phyloP scores from a whole-genome alignment of 2,329 filamentous ascomycete species.

The Colletotrichum truncatum region DNA sequence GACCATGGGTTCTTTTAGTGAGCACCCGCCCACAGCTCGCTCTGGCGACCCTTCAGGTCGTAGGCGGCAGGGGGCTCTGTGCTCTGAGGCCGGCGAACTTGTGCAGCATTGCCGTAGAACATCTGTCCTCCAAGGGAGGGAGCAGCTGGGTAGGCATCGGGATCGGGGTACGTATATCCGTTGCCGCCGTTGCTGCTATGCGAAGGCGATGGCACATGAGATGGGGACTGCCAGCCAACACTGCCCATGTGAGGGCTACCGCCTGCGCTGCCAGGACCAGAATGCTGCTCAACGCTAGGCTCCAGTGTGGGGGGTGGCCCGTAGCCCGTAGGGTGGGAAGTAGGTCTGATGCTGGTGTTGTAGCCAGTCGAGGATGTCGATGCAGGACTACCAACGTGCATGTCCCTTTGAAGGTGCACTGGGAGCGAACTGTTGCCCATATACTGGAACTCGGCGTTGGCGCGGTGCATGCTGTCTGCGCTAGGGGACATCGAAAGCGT shows the following conservation, averaged over 20 bases:
- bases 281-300: constrained; percentile 81
- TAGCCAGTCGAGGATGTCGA: constrained; percentile 73
- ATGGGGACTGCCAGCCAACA: constrained; percentile 88
- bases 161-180: constrained; percentile 83
- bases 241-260: constrained; percentile 87
- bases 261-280: constrained; percentile 72
- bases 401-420: constrained; percentile 80
- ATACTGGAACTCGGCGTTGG: constrained; percentile 73
- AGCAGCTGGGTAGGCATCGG: constrained; percentile 74
- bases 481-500: constrained; percentile 82
- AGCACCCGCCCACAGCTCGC: constrained; percentile 61
- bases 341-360: constrained; percentile 70
- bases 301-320: constrained; percentile 88
- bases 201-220: constrained; percentile 76
- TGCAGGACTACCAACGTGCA: constrained; percentile 75
- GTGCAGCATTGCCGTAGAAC: constrained; percentile 74
- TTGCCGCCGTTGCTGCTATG: constrained; percentile 65
- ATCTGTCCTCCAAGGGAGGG: constrained; percentile 69
- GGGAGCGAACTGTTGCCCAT: constrained; percentile 83
- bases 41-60: constrained; percentile 67
- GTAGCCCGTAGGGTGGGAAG: constrained; percentile 86
- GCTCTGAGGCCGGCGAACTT: constrained; percentile 78
- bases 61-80: constrained; percentile 73
- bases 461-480: constrained; percentile 74
- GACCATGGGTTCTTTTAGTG: constrained; percentile 44